Base-by-base conservation (phyloP, 1,284 basidiomycete genomes). In the Microbotryomycetes sp. region DNA sequence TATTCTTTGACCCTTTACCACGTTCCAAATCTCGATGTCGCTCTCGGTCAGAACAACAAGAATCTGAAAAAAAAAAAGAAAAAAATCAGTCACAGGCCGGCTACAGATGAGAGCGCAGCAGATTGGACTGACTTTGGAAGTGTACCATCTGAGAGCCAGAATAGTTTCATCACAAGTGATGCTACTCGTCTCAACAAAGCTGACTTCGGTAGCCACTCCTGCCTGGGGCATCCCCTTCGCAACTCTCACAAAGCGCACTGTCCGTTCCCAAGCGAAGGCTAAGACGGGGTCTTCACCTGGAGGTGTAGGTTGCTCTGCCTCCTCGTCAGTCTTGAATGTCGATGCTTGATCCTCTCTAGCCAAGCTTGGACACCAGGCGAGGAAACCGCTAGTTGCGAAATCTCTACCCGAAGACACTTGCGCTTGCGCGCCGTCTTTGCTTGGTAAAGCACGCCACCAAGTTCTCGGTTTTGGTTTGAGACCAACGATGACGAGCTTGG, bases 401-500 rank as follows among this genome's bases (percentile, higher is more conserved):
- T 63, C 64, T 25, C 26, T 47, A 81, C 75, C 80, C 80, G 70
- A 80, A 80, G 67, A 79, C 78, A 68, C 75, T 79, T 42, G 49
- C 22, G 42, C 42, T 7, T n/a, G 74, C 71, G 62, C 79, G 55
- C 81, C 81, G 30, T 81, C 79, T 6, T 74, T 69, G 25, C 82
- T 79, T n/a, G 89, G 82, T 66, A 86, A 79, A 58, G 82, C 83
- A 68, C 92, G 85, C 73, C 89, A 89, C 92, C 93, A 97, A 0
- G 94, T 98, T 71, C 89, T 85, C 3, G 96, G 88, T 0, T 84
- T 82, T 1, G 96, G 96, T 72, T 92, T 93, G 67, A 99, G 76
- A 2, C 92, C 93, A 3, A 97, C 90, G 45, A 98, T 82, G 4
- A 98, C 89, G 16, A 98, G 78, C 73, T 98, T 98, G 26, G 85